phyloP scores from a whole-genome alignment of 805 yeast species.

The Ogataea minuta region DNA sequence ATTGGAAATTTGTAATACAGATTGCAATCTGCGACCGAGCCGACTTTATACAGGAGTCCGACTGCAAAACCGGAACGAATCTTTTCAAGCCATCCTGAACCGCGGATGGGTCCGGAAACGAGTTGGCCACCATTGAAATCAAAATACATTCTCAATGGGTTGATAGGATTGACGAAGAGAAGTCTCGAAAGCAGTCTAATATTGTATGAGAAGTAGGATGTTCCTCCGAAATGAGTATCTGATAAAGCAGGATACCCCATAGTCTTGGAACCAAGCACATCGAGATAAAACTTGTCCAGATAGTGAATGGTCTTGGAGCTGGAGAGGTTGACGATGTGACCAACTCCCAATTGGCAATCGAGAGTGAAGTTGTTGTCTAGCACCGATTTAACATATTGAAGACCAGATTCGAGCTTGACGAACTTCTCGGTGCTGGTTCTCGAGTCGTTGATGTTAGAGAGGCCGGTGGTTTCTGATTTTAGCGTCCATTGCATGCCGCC shows the following conservation, averaged over 20 bases:
- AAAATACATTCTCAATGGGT: conserved; percentile 60
- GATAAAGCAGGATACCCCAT: conserved; percentile 14
- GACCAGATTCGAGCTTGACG: conserved; percentile 35
- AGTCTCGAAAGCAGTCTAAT: conserved; percentile 49
- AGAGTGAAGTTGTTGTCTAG: conserved; percentile 47
- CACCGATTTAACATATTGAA: conserved; percentile 39
- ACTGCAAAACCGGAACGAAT: conserved; percentile 38
- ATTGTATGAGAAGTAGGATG: conserved; percentile 29
- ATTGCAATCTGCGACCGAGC: conserved; percentile 61
- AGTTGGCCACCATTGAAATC: conserved; percentile 68
- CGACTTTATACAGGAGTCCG: conserved; percentile 61
- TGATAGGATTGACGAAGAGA: conserved; percentile 48
- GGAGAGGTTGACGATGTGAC: conserved; percentile 48
- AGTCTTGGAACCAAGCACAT: conserved; percentile 25
- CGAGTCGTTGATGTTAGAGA: conserved; percentile 18
- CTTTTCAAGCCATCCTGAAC: conserved; percentile 4
- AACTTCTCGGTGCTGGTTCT: conserved; percentile 31
- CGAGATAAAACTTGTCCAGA: conserved; percentile 79
- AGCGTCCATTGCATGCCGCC: conserved; percentile 42
- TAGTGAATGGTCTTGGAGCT: conserved; percentile 45
- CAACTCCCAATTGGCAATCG: conserved; percentile 49
- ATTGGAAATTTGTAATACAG: conserved; percentile 63
- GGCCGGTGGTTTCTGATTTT: conserved; percentile 46
- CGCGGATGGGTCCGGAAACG: conserved; percentile 26
- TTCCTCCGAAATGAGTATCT: conserved; percentile 19